Percentiles rank a stretch among this genome's conserved stretches.
Evolutionary conservation across 1,284 basidiomycete genomes (phyloP).

Genomic region (Papiliotrema terrestris): DNA sequence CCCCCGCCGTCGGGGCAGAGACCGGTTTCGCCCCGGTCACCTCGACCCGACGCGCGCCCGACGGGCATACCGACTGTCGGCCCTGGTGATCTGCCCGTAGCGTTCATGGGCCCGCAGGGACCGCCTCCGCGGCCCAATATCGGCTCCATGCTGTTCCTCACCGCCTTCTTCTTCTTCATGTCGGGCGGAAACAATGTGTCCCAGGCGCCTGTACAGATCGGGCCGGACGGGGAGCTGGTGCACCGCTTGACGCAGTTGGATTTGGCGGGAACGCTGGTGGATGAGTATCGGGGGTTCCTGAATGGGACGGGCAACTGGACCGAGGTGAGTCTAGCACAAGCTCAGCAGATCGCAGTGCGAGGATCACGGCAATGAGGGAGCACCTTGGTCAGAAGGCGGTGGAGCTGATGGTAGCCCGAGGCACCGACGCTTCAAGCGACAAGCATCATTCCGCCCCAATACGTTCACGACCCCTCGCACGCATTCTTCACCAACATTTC

Average conservation of each 20-base stretch:
- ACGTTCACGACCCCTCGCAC: conserved; percentile 15
- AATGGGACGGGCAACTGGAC: conserved; percentile 40
- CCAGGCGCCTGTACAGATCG: conserved; percentile 19
- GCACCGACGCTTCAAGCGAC: conserved; percentile 22
- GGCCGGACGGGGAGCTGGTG: conserved; percentile 36
- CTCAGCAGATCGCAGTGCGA: too few relatives aligned
- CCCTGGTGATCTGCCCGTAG: conserved; percentile 4
- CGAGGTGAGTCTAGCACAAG: conserved; percentile 40
- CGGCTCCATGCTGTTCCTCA: conserved; percentile 42
- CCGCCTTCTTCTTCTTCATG: conserved; percentile 49
- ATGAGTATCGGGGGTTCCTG: conserved; percentile 32
- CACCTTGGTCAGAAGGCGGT: not conserved
- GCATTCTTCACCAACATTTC: conserved; percentile 44
- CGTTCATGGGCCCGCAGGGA: conserved; percentile 3
- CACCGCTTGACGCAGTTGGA: conserved; percentile 33
- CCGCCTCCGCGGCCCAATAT: conserved; percentile 28
- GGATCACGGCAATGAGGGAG: too few relatives aligned
- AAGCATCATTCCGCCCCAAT: conserved; percentile 28
- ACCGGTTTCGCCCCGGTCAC: conserved; percentile 17
- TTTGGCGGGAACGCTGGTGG: conserved; percentile 19
- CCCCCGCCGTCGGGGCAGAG: conserved; percentile 1
- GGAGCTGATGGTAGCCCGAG: conserved; percentile 17
- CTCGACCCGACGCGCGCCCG: conserved; percentile 1
- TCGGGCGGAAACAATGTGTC: conserved; percentile 32
- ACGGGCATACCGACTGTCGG: not conserved